phyloP scores from a whole-genome alignment of 139 green algal genomes.

The Closterium sp. region DNA sequence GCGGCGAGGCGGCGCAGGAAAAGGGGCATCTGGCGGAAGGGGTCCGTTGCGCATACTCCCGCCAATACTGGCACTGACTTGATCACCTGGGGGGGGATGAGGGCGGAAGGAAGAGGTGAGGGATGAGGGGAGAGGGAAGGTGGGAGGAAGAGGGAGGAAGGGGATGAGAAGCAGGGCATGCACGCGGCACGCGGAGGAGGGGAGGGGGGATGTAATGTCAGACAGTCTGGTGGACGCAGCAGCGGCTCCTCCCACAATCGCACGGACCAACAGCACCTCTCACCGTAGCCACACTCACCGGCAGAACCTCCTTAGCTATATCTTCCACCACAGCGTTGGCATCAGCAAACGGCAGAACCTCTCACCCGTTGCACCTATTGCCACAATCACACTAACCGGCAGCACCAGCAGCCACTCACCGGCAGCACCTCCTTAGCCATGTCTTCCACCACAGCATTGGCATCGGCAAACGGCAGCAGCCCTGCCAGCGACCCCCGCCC shows the following conservation, averaged over 20 bases:
- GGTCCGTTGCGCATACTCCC: conserved; percentile 2
- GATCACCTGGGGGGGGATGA: neutral
- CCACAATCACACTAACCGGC: too few relatives aligned
- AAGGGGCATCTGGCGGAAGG: neutral
- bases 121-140: neutral
- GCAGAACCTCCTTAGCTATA: conserved; percentile 3
- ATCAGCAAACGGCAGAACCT: neutral
- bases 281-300: neutral
- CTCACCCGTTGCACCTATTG: too few relatives aligned
- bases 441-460: conserved; percentile 3
- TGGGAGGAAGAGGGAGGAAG: neutral
- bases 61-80: neutral
- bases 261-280: neutral
- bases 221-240: too few relatives aligned
- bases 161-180: neutral
- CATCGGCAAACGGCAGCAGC: neutral
- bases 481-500: neutral
- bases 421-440: conserved; percentile 1
- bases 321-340: conserved; percentile 6
- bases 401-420: neutral
- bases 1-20: neutral
- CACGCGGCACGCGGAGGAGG: too few relatives aligned
- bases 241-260: neutral
- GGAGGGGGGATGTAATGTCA: too few relatives aligned
- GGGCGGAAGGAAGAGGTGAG: neutral